Evolutionary conservation across 345 rosid genomes (phyloP), one percentile per base, ranked within the genome.

Genomic region (Leavenworthia alabamica): DNA sequence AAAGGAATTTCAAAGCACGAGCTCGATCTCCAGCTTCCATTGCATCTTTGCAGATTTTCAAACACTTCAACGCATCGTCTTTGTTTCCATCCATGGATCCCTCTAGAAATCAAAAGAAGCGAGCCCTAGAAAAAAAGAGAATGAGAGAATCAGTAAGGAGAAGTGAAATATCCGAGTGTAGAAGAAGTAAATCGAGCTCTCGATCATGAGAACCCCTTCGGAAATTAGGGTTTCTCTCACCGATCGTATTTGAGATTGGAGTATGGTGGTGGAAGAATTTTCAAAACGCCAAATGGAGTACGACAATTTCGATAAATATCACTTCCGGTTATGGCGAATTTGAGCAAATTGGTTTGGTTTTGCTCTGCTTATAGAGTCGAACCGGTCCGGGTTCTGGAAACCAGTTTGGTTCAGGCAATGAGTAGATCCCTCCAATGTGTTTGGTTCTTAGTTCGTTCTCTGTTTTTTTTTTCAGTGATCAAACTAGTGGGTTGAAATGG

Each of bases 31-130:
- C 97, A 0, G 89, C 70, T 57, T 83, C 72, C 22, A 86, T 66
- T 0, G 96, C 94, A 4, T 80, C 83, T 68, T 83, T 89, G 16
- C 84, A 94, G 76, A 93, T 89, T 70, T 69, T 78, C 71, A 93
- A 54, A 75, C 89, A 89, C 71, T 87, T 93, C 61, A 89, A 78
- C 4, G 96, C 99, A 24, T 93, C 97, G 47, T 89, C 99, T 67
- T 89, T 89, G 78, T 93, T 93, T 35, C 99, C 86, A 46, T 93
- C 97, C 99, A 92, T 92, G 23, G 7, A 40, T 9, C 13, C 43
- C 60, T 35, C 40, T 31, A 29, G 1, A 28, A 31, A 66, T 46
- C 42, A 6, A 39, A 23, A 8, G 23, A 15, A 39, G 37, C 4
- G 3, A 32, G 40, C 67, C 62, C 67, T 52, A 43, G 47, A 59